A percentile compares a stretch with the other conserved stretches of the same genome.
Evolutionary conservation across 208 protist genomes (phyloP).

Genomic region (Lotmaria passim): DNA sequence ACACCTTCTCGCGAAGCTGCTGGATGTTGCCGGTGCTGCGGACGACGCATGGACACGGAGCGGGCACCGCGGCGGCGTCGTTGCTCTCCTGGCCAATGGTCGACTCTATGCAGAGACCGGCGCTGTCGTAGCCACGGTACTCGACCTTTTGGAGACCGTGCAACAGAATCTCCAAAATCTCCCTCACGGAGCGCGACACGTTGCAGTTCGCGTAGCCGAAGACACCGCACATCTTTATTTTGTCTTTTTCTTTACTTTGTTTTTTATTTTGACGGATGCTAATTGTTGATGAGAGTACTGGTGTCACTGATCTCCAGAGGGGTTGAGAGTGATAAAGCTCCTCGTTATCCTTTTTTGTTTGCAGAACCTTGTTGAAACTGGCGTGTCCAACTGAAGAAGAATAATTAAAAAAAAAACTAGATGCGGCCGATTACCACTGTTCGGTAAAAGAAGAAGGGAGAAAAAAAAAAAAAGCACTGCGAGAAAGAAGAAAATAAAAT

Average conservation of each 20-base stretch:
- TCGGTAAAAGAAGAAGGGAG: slow-evolving; percentile 1
- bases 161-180: slow-evolving; percentile 82
- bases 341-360: too few species aligned
- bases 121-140: slow-evolving; percentile 97
- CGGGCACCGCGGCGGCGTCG: background rate
- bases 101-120: slow-evolving; percentile 85
- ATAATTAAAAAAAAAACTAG: background rate
- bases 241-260: slow-evolving; percentile 5
- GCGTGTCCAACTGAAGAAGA: too few species aligned
- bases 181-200: slow-evolving; percentile 32
- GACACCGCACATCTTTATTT: slow-evolving; percentile 86
- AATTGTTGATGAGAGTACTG: too few species aligned
- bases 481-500: too few species aligned
- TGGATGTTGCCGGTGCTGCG: slow-evolving; percentile 87
- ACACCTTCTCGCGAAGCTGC: slow-evolving; percentile 56
- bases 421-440: too few species aligned
- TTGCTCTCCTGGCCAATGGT: slow-evolving; percentile 2
- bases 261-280: background rate
- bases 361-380: too few species aligned
- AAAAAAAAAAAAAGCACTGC: background rate
- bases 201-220: slow-evolving; percentile 82
- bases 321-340: too few species aligned
- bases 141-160: slow-evolving; percentile 91
- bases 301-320: too few species aligned
- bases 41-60: slow-evolving; percentile 47